These are phyloP conservation scores for Arachis hypogaea DNA, from an alignment of 306 rosid species.

Conservation along the genomic window DNA sequence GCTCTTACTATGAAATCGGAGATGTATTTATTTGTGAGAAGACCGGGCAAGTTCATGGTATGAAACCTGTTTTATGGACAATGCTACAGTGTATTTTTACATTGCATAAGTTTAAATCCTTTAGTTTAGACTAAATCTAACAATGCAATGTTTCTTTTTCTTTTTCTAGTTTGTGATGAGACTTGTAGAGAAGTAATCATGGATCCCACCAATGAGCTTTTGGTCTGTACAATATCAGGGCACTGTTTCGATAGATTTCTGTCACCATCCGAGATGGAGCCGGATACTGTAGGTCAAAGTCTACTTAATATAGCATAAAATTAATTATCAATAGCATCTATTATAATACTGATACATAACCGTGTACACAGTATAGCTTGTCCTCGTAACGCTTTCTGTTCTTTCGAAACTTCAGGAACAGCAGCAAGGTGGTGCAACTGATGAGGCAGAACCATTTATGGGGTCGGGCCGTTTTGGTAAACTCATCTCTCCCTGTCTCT, in stretches of 20 bases:
- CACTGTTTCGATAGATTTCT: conserved; percentile 81
- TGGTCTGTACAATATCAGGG: conserved; percentile 93
- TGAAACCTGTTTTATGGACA: conserved; percentile 33
- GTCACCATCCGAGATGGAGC: conserved; percentile 70
- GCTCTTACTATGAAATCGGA: conserved; percentile 88
- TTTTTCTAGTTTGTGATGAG: conserved; percentile 81
- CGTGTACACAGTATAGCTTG: neutral
- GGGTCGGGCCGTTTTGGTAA: conserved; percentile 98
- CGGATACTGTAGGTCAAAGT: conserved; percentile 69
- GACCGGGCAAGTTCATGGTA: conserved; percentile 96
- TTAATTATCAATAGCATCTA: neutral
- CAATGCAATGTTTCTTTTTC: conserved; percentile 31
- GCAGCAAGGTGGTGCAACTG: conserved; percentile 70
- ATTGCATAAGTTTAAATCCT: conserved; percentile 7
- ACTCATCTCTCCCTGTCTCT: neutral
- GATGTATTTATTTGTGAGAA: conserved; percentile 94
- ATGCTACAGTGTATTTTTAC: conserved; percentile 25
- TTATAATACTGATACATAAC: conserved; percentile 21
- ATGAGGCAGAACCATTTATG: conserved; percentile 91
- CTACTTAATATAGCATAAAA: neutral
- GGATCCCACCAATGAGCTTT: conserved; percentile 75
- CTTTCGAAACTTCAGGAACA: conserved; percentile 60
- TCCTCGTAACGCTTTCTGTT: conserved; percentile 23
- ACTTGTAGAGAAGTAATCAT: conserved; percentile 79
- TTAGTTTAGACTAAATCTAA: conserved; percentile 16